phyloP scores from a whole-genome alignment of 2,329 filamentous ascomycete species.

The Dactylellina cionopaga region DNA sequence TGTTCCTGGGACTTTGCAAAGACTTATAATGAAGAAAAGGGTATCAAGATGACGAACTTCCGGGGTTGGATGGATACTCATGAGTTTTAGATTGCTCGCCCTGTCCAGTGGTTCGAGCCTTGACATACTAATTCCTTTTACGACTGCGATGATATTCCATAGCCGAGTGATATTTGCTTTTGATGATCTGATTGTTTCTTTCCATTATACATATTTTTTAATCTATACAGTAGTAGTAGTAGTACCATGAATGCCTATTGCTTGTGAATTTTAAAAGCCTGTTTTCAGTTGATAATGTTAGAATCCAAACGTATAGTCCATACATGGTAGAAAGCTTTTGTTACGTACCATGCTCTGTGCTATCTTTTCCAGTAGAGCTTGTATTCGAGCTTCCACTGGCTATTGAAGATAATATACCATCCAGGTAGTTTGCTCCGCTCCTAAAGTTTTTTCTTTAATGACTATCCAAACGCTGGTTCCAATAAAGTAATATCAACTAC shows the following conservation, averaged over 20 bases:
- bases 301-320: not conserved
- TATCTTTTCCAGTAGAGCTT: constrained; percentile 57
- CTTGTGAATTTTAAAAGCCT: constrained; percentile 26
- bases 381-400: constrained; percentile 55
- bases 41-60: constrained; percentile 59
- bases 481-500: too few species aligned
- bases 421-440: constrained; percentile 57
- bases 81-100: constrained; percentile 16
- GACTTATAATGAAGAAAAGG: constrained; percentile 67
- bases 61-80: constrained; percentile 49
- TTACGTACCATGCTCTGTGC: constrained; percentile 55
- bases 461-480: too few species aligned
- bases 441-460: too few species aligned
- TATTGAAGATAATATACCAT: constrained; percentile 57
- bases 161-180: too few species aligned
- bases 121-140: too few species aligned
- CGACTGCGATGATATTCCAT: too few species aligned
- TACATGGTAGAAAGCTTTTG: not conserved
- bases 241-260: not conserved
- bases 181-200: too few species aligned
- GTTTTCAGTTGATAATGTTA: not conserved
- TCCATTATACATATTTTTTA: not conserved
- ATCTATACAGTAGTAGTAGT: not conserved
- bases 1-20: constrained; percentile 68
- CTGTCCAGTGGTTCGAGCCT: too few species aligned